phyloP scores from a whole-genome alignment of 2,329 filamentous ascomycete genomes.

The Fusarium sp. region DNA sequence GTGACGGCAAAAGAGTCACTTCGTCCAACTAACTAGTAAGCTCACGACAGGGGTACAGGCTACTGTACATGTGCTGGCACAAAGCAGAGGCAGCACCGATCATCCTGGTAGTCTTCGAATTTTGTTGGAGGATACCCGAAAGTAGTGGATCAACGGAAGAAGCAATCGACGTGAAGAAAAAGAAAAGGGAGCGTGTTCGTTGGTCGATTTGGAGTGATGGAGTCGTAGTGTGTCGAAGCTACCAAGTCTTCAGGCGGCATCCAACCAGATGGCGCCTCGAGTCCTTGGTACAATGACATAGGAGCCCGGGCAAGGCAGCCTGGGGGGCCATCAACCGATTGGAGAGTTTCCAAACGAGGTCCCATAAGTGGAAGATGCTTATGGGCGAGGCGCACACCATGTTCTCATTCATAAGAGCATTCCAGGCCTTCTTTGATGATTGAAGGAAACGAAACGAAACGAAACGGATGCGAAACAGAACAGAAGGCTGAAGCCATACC shows the following conservation, averaged over 20 bases:
- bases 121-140: background rate
- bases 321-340: background rate
- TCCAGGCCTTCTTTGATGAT: background rate
- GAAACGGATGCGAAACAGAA: background rate
- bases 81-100: background rate
- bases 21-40: background rate
- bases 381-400: background rate
- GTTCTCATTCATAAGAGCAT: background rate
- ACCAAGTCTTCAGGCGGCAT: background rate
- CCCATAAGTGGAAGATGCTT: background rate
- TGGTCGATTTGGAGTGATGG: background rate
- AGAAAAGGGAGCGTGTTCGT: background rate
- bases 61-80: background rate
- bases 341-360: background rate
- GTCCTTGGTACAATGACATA: background rate
- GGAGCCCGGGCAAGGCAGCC: background rate
- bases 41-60: slow-evolving; percentile 5
- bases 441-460: background rate
- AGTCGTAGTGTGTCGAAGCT: background rate
- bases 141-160: background rate
- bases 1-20: background rate
- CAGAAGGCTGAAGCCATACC: background rate
- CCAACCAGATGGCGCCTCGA: background rate
- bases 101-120: background rate
- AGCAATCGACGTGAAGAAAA: background rate